Conservation (phyloP, 2,329 filamentous ascomycete genomes). For the Colletotrichum salicis region DNA sequence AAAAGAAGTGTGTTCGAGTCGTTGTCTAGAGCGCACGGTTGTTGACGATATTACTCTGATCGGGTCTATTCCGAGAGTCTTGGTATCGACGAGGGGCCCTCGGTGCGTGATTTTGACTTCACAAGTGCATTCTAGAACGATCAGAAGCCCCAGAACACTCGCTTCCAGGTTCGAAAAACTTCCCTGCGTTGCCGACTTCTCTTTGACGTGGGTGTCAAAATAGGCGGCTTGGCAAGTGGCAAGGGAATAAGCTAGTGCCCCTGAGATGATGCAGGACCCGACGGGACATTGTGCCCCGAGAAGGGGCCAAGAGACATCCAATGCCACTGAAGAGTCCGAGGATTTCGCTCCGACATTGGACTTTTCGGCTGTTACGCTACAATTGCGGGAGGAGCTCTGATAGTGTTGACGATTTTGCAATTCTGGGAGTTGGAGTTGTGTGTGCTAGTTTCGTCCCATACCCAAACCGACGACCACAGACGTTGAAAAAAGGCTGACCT, state of each 20-base stretch:
- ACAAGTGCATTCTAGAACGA: slow-evolving; percentile 17
- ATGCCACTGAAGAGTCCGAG: neutral
- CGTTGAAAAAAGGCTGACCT: slow-evolving; percentile 10
- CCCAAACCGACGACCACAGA: neutral
- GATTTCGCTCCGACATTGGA: neutral
- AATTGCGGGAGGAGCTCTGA: neutral
- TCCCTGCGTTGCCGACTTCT: slow-evolving; percentile 4
- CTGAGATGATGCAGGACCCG: slow-evolving; percentile 23
- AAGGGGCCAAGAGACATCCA: neutral
- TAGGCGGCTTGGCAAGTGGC: slow-evolving; percentile 24
- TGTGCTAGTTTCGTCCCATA: neutral
- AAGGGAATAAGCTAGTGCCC: slow-evolving; percentile 18
- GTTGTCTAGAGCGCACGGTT: neutral
- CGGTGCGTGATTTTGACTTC: slow-evolving; percentile 1
- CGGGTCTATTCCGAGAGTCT: neutral
- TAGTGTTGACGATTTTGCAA: neutral
- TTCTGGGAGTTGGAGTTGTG: neutral
- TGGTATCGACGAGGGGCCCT: neutral
- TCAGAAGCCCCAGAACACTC: neutral
- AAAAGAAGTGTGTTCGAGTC: too few species aligned
- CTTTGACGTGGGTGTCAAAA: neutral
- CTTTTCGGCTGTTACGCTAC: neutral
- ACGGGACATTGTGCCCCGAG: slow-evolving; percentile 13
- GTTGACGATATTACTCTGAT: neutral
- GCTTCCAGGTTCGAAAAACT: neutral